Base-by-base conservation (phyloP, 2,329 filamentous ascomycete species). In the Alternaria triticina region DNA sequence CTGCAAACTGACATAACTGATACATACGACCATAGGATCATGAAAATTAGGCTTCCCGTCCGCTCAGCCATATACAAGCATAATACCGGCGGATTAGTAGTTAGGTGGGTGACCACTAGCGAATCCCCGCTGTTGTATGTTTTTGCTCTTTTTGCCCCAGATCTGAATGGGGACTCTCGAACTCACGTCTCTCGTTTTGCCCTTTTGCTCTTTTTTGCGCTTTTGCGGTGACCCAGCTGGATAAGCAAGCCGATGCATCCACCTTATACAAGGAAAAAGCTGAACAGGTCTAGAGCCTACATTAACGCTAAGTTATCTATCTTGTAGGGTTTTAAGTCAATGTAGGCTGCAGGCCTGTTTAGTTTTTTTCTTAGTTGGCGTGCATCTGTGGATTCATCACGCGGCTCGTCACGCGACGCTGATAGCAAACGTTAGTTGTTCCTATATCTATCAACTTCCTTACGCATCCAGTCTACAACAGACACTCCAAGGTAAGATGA, bases 1-100 rank as follows among this genome's bases (percentile, higher is more conserved):
- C 7, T 9, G 33, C 33, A 9, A 7, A n/a, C 4, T 8, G 30
- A 0, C 9, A 0, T 0, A 15, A 36, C 15, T 36, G 15, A 36
- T 36, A 36, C 33, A 36, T 36, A 36, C 33, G 33, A n/a, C 33
- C 33, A 36, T n/a, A 36, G 33, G 33, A 36, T 36, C 15, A 36
- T 36, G 15, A 36, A 15, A 36, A 36, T 36, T 25, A 25, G 25
- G 30, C 30, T 36, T 36, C 30, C 30, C 30, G 30, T 36, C 30
- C 30, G 30, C 30, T 36, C 30, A 36, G 30, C 30, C 30, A 36
- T 36, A 36, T 36, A 36, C 30, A 36, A 36, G 30, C 30, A 36
- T 36, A 13, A 36, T 36, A 36, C 30, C 30, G 30, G 30, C 30
- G 30, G 30, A 36, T 36, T 36, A 36, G 30, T 36, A 36, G 30